Base-by-base conservation (phyloP, 2,329 filamentous ascomycete species). In the Coniella vitis region DNA sequence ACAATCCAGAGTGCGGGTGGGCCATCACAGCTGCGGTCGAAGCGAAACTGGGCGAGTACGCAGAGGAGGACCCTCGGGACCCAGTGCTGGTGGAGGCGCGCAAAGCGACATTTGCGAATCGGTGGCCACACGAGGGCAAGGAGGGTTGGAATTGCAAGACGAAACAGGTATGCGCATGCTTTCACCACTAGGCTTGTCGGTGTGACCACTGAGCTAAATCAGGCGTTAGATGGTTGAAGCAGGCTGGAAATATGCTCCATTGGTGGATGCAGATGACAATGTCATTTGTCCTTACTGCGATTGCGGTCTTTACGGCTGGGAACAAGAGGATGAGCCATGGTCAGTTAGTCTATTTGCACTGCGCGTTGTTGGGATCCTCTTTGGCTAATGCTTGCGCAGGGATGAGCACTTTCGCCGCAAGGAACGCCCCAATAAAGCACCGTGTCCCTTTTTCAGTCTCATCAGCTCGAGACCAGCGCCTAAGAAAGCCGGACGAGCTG, bases 231-330 rank as follows among this genome's bases (percentile, higher is more conserved):
- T 97, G 71, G 88, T 88, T 31, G 87, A 91, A 56, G 87, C 89
- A 22, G 93, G 93, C 10, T 98, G 91, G 90, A 90, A 86, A 62
- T 96, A 90, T 67, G 94, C 90, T 20, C 90, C 93, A 0, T 87
- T 81, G 5, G 70, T 79, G 38, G 89, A 91, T 38, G 88, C 83
- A 12, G 84, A 93, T 56, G 93, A 98, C 65, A 87, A 91, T 69
- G 87, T 88, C 9, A 93, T 86, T 10, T 98, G 93, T 63, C 78
- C 87, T 22, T 96, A 97, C 68, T 98, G 93, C 69, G 81, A 86
- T 49, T 70, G 97, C 14, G 89, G 86, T 10, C 76, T 98, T 10
- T 91, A 97, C 65, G 90, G 90, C 7, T 98, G 94, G 93, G 93
- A 97, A 62, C 84, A 86, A 1, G 83, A 84, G 51, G 93, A 98